These are phyloP conservation scores for Elsinoe arachidis DNA, from an alignment of 2,329 filamentous ascomycete genomes.

Conservation along the genomic window DNA sequence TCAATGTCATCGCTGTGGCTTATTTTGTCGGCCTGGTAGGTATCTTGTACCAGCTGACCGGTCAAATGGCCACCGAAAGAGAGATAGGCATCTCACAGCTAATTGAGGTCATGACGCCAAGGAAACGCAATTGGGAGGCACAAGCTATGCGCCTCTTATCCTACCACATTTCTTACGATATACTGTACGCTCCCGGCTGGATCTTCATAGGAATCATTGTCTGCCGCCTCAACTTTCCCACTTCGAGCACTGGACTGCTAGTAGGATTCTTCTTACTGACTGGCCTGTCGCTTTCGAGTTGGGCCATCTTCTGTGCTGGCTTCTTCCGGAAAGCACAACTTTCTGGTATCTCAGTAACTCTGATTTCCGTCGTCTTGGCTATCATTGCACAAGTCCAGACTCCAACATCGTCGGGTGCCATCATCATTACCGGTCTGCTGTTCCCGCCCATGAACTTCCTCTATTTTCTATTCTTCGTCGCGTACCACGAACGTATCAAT, in stretches of 20 bases:
- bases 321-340: constrained; percentile 85
- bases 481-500: constrained; percentile 62
- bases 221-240: constrained; percentile 46
- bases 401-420: constrained; percentile 52
- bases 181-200: constrained; percentile 77
- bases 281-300: constrained; percentile 70
- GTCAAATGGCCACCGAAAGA: constrained; percentile 74
- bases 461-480: constrained; percentile 69
- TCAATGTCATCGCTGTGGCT: constrained; percentile 66
- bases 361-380: constrained; percentile 65
- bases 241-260: constrained; percentile 36
- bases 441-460: constrained; percentile 87
- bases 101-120: constrained; percentile 86
- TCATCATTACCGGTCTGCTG: constrained; percentile 62
- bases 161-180: constrained; percentile 69
- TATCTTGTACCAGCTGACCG: constrained; percentile 78
- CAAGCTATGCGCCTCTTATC: constrained; percentile 70
- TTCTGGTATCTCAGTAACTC: constrained; percentile 70
- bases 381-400: constrained; percentile 72
- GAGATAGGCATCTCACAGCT: constrained; percentile 82
- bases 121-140: constrained; percentile 62
- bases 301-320: constrained; percentile 70
- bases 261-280: constrained; percentile 60
- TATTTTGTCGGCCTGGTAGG: constrained; percentile 75
- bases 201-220: constrained; percentile 65